These are phyloP conservation scores for Dictyostelium discoideum DNA, from an alignment of 78 protist genomes.

Conservation along the genomic window DNA sequence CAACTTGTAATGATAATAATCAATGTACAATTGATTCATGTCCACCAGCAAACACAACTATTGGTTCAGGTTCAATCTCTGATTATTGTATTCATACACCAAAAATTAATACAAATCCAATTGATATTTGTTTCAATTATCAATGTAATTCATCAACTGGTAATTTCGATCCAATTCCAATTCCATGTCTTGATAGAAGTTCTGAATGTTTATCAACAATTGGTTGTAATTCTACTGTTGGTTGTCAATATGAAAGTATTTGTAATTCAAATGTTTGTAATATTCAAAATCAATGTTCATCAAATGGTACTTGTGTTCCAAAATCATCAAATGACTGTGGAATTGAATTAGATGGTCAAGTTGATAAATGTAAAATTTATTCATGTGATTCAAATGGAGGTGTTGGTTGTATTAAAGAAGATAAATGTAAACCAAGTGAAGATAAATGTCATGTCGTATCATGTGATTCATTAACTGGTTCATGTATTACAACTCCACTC, in stretches of 20 bases:
- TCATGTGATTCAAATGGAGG: background rate
- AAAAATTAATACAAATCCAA: background rate
- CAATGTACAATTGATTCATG: constrained; percentile 26
- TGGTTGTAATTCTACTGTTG: background rate
- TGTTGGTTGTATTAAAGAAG: background rate
- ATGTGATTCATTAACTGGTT: background rate
- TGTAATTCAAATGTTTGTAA: background rate
- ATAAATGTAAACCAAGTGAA: background rate
- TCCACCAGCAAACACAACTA: background rate
- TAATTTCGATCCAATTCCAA: background rate
- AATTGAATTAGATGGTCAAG: background rate
- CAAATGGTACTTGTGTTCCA: background rate
- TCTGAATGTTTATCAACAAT: background rate
- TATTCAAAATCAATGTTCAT: background rate
- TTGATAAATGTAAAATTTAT: background rate
- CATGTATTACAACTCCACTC: background rate
- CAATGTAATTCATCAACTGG: background rate
- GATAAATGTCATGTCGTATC: background rate
- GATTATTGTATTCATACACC: background rate
- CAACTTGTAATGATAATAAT: background rate
- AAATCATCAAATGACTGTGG: background rate
- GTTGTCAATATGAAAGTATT: background rate
- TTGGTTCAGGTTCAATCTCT: background rate
- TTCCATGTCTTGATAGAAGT: background rate
- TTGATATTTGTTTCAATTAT: background rate